Base-by-base conservation (phyloP, 106 monocot species). In the Vanilla planifolia region DNA sequence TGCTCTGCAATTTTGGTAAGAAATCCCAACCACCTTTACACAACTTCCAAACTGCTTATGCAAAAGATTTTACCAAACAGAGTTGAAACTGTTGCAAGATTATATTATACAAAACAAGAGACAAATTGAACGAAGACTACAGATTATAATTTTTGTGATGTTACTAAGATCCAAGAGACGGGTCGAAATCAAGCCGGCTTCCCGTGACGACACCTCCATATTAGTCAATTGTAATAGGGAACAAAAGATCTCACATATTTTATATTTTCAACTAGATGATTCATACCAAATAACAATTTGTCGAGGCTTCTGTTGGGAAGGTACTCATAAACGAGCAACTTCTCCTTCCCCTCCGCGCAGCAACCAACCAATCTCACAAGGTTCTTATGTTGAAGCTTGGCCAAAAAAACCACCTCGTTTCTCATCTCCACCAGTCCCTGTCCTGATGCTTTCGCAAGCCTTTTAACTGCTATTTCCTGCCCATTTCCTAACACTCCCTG, bases 381-480 rank as follows among this genome's bases (percentile, higher is more conserved):
- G 22, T 65, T 65, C 24, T 36, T 65, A 40, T 65, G 65, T 32
- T 65, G 65, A 39, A 65, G 51, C 36, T 53, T 65, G 2, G 65
- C 65, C 13, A 52, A 39, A 2, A 52, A 36, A 19, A 65, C 51
- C 15, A 65, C 51, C 39, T 65, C 65, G 9, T 65, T 65, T 20
- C 40, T 65, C 51, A 65, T 51, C 65, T 65, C 65, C 37, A 37
- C 1, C 15, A 52, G 11, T 6, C 65, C 65, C 22, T 65, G 65
- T 6, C 29, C 22, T 36, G 65, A 65, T 3, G 35, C 52, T 23
- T 51, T 52, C 9, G 65, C 9, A 1, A 65, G 37, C 45, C 65
- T 65, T 36, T 65, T 65, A 3, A 65, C 65, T 6, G 65, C 65
- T 52, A 65, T 52, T 37, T 65, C 65, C 46, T 65, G 65, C 50